phyloP scores from a whole-genome alignment of 2,329 filamentous ascomycete genomes.

The Passalora sequoiae region DNA sequence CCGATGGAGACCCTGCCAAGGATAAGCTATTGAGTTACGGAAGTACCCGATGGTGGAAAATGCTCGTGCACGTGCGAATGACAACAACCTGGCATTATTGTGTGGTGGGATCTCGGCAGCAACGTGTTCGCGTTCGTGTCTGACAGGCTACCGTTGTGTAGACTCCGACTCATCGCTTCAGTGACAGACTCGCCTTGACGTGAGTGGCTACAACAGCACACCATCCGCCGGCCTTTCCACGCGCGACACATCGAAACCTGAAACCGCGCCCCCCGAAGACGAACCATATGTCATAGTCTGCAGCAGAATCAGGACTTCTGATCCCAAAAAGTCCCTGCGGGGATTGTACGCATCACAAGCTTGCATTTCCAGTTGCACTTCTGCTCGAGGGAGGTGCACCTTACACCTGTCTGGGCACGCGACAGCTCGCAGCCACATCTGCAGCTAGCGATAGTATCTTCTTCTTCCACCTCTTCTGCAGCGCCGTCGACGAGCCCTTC shows the following conservation, averaged over 20 bases:
- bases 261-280: no score
- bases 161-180: no score
- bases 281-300: no score
- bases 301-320: no score
- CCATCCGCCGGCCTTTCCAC: neutral
- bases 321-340: no score
- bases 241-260: neutral
- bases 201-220: slow-evolving; percentile 2
- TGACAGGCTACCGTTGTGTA: slow-evolving; percentile 2
- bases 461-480: neutral
- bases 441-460: neutral
- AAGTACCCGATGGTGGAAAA: neutral
- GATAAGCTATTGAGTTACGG: neutral
- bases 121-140: slow-evolving; percentile 1
- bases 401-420: no score
- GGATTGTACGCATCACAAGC: no score
- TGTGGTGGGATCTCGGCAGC: neutral
- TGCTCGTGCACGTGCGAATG: no score
- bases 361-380: no score
- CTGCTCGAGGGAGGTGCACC: no score
- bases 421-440: neutral
- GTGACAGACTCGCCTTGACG: slow-evolving; percentile 1
- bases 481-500: neutral
- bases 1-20: neutral
- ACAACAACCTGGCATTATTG: no score